Evolutionary conservation across 768 basidiomycete genomes (phyloP), one percentile per base, ranked within the genome.

Genomic region (Strobilomyces echinocephalus): DNA sequence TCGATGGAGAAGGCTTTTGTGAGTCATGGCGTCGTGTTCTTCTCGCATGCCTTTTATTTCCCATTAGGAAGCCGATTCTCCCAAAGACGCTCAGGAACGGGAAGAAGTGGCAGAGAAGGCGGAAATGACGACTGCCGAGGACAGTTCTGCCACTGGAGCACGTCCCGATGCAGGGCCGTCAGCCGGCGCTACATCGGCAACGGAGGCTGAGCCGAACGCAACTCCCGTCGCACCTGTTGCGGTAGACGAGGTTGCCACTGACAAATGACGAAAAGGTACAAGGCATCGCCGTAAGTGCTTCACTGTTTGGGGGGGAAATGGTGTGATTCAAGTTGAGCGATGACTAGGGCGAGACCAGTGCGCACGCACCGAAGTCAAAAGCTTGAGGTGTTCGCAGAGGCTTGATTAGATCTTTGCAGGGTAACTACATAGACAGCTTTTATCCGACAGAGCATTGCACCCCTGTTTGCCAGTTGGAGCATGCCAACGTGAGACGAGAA

Each of bases 11-110:
- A 52, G 39, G 64, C 61, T 11, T 54, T 58, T 7, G 69, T 70
- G 34, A 50, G 71, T 57, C 31, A 44, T 36, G 2, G 30, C 31
- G 28, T 51, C 50, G n/a, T 28, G 4, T 18, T 43, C 21, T 9
- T 52, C 33, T 48, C 5, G 35, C 21, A 31, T 36, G 8, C 7
- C 34, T 41, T 34, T 57, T 33, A 60, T 55, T 54, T 36, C 14
- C 5, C 34, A 21, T 24, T 42, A 73, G 71, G 58, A 59, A 24
- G 46, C 55, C 24, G 72, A 72, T 53, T 63, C 72, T 46, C 68
- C 71, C 15, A 71, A 62, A 41, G 60, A 64, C 20, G 63, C 71
- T n/a, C 60, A 68, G 52, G 59, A 52, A 52, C 55, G 30, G 16
- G 68, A 73, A 41, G 65, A 63, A 34, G 56, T 11, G 20, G 57